These are phyloP conservation scores for Sonneratia alba DNA, from an alignment of 345 rosid species.

Conservation along the genomic window DNA sequence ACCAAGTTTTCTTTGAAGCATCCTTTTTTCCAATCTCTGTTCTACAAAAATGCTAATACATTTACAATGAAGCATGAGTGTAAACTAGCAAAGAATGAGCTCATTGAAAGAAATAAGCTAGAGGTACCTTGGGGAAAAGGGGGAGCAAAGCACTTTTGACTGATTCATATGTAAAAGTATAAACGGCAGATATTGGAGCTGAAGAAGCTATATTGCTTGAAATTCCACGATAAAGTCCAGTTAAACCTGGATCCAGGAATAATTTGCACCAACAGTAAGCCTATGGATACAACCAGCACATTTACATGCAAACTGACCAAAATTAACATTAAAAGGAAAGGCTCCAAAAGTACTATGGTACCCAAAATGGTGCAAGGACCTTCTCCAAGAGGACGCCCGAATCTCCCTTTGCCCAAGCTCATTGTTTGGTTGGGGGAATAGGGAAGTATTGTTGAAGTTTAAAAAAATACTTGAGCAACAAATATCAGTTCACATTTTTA, in stretches of 20 bases:
- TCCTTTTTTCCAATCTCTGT: neutral
- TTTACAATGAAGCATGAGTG: neutral
- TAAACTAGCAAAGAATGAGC: slow-evolving; percentile 7
- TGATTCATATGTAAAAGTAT: slow-evolving; percentile 80
- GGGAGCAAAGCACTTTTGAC: slow-evolving; percentile 78
- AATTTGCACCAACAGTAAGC: neutral
- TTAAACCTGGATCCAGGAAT: slow-evolving; percentile 40
- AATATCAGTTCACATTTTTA: slow-evolving; percentile 2
- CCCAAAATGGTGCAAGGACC: neutral
- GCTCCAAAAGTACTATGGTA: neutral
- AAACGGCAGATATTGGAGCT: slow-evolving; percentile 90
- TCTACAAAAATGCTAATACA: slow-evolving; percentile 1
- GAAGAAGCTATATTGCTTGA: slow-evolving; percentile 78
- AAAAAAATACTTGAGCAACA: neutral
- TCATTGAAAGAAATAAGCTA: neutral
- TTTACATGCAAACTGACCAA: neutral
- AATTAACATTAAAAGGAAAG: neutral
- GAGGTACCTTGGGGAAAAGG: slow-evolving; percentile 56
- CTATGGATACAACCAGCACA: neutral
- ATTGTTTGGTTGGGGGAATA: neutral
- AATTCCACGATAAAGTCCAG: slow-evolving; percentile 79
- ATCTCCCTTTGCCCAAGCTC: neutral
- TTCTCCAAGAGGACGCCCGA: neutral
- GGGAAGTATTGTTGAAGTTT: neutral
- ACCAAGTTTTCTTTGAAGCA: neutral